Conservation (phyloP, 805 yeast species). For the Kurtzmaniella fragi region DNA sequence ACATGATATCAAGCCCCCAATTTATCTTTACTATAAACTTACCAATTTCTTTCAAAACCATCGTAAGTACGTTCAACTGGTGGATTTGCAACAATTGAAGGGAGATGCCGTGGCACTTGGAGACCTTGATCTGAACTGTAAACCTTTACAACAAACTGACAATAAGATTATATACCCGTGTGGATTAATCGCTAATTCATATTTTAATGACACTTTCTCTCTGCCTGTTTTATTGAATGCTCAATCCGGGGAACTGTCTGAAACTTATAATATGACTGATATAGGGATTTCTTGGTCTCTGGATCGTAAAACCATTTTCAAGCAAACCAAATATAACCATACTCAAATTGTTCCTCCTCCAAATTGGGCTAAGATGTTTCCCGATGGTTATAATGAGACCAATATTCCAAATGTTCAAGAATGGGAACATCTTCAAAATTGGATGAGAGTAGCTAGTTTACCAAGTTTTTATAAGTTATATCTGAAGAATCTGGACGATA, state of each 20-base stretch:
- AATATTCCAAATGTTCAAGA: slow-evolving; percentile 71
- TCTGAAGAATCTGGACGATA: slow-evolving; percentile 57
- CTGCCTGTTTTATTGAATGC: slow-evolving; percentile 45
- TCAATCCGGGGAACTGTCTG: slow-evolving; percentile 37
- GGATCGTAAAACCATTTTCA: slow-evolving; percentile 62
- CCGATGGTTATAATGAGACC: slow-evolving; percentile 81
- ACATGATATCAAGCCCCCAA: slow-evolving; percentile 59
- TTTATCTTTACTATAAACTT: slow-evolving; percentile 76
- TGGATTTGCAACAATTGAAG: slow-evolving; percentile 71
- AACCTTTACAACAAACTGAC: slow-evolving; percentile 35
- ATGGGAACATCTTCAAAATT: slow-evolving; percentile 87
- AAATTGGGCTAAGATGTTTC: slow-evolving; percentile 75
- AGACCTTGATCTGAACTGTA: slow-evolving; percentile 40
- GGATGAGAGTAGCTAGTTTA: slow-evolving; percentile 97
- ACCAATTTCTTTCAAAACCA: slow-evolving; percentile 94
- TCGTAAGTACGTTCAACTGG: slow-evolving; percentile 85
- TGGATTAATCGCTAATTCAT: slow-evolving; percentile 89
- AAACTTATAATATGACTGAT: slow-evolving; percentile 41
- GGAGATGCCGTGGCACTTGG: slow-evolving; percentile 62
- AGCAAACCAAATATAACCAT: slow-evolving; percentile 64
- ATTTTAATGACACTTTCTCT: slow-evolving; percentile 82
- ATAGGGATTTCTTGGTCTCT: slow-evolving; percentile 80
- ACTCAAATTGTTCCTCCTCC: slow-evolving; percentile 88
- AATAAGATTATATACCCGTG: slow-evolving; percentile 72
- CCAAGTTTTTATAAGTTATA: slow-evolving; percentile 86